Conservation (phyloP, 768 basidiomycete genomes). For the Tremella fuciformis region DNA sequence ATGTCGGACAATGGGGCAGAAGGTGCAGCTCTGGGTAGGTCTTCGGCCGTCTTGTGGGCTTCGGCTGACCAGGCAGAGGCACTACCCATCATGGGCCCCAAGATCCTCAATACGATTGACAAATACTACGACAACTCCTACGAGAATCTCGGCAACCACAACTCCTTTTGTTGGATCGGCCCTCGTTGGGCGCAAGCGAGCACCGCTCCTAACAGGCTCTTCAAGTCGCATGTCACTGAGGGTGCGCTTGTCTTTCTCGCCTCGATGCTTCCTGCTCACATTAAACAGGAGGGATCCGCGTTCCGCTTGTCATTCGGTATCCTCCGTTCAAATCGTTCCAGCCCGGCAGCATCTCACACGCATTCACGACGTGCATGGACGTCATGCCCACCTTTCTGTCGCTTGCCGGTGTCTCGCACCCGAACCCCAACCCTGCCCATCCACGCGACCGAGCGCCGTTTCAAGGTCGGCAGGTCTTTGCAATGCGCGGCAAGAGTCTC, state of each 20-base stretch:
- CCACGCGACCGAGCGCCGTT: constrained; percentile 29
- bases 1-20: constrained; percentile 48
- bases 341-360: no score
- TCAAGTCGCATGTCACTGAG: no score
- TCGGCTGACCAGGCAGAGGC: constrained; percentile 25
- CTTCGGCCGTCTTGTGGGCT: background rate
- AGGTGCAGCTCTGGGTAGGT: constrained; percentile 37
- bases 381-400: no score
- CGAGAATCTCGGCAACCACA: constrained; percentile 39
- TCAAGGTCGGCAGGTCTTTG: constrained; percentile 29
- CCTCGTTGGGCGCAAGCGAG: constrained; percentile 47
- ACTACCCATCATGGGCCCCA: constrained; percentile 33
- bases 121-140: constrained; percentile 37
- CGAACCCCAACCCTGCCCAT: constrained; percentile 5
- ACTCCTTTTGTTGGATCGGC: constrained; percentile 39
- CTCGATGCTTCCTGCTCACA: no score
- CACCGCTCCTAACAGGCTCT: constrained; percentile 44
- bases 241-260: no score
- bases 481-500: constrained; percentile 39
- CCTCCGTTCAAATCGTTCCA: no score
- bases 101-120: constrained; percentile 18
- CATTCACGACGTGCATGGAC: no score
- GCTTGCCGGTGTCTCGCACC: no score
- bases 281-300: no score
- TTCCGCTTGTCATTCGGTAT: no score